phyloP scores from a whole-genome alignment of 257 asterid species.

The Solanum appendiculatum region DNA sequence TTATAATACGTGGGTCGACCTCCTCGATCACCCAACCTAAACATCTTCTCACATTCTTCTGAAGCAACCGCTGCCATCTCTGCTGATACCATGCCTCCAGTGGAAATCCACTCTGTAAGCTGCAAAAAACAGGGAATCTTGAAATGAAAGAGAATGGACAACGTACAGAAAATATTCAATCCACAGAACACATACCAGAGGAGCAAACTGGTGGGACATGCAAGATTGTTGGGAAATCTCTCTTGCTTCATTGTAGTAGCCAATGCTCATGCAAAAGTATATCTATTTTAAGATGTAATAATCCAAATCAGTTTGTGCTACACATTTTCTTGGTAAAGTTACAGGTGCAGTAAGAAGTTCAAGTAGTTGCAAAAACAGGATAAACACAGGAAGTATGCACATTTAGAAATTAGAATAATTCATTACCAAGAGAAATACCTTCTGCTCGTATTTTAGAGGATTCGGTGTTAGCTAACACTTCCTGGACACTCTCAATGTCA shows the following conservation, averaged over 20 bases:
- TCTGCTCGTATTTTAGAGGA: neutral
- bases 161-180: neutral
- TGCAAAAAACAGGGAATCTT: slow-evolving; percentile 15
- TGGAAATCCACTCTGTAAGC: slow-evolving; percentile 89
- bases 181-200: slow-evolving; percentile 48
- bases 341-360: neutral
- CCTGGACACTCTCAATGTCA: too few relatives aligned
- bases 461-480: too few relatives aligned
- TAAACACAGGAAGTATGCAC: neutral
- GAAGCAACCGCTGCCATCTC: slow-evolving; percentile 83
- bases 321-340: neutral
- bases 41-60: slow-evolving; percentile 88
- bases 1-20: slow-evolving; percentile 91
- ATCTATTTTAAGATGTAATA: slow-evolving; percentile 42
- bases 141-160: neutral
- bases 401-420: neutral
- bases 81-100: slow-evolving; percentile 78
- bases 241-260: slow-evolving; percentile 87
- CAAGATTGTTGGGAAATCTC: slow-evolving; percentile 81
- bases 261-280: slow-evolving; percentile 95
- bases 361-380: neutral
- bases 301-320: neutral
- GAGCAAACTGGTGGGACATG: slow-evolving; percentile 72
- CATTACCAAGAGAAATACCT: neutral
- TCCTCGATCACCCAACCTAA: slow-evolving; percentile 77